These are phyloP conservation scores for Cyberlindnera suaveolens DNA, from an alignment of 805 yeast genomes.

Conservation along the genomic window DNA sequence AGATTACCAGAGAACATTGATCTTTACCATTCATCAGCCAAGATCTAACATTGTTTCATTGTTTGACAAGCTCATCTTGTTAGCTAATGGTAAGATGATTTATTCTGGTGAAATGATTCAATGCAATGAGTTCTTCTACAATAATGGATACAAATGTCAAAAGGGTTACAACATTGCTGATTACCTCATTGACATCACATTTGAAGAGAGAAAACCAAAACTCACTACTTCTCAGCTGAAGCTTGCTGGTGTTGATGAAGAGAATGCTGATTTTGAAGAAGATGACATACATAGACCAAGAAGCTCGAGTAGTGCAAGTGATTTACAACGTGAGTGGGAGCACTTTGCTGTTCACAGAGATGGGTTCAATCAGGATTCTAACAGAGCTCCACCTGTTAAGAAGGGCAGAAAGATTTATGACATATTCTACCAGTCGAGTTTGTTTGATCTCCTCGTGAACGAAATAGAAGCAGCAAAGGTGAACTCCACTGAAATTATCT, in stretches of 20 bases:
- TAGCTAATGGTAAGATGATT: conserved; percentile 80
- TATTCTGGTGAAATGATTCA: conserved; percentile 81
- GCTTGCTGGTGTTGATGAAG: conserved; percentile 25
- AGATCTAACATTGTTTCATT: conserved; percentile 90
- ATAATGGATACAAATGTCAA: conserved; percentile 79
- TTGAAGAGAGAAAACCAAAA: conserved; percentile 34
- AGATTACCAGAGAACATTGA: conserved; percentile 78
- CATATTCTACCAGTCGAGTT: conserved; percentile 28
- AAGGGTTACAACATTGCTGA: conserved; percentile 91
- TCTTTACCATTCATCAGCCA: conserved; percentile 95
- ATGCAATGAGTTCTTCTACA: conserved; percentile 69
- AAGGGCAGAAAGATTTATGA: conserved; percentile 19
- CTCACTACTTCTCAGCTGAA: conserved; percentile 6
- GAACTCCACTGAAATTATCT: conserved; percentile 16
- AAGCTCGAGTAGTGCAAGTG: conserved; percentile 30
- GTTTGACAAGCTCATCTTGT: conserved; percentile 74
- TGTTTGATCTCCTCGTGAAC: conserved; percentile 24
- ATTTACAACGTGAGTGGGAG: conserved; percentile 78
- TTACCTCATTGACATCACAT: conserved; percentile 84
- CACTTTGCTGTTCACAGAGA: conserved; percentile 79
- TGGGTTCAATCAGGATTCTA: conserved; percentile 26
- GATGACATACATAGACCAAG: conserved; percentile 26
- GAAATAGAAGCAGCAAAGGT: conserved; percentile 26
- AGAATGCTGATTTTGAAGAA: conserved; percentile 23
- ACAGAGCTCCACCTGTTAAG: conserved; percentile 2